These are phyloP conservation scores for Fusarium buxicola DNA, from an alignment of 2,329 filamentous ascomycete genomes.

Conservation along the genomic window DNA sequence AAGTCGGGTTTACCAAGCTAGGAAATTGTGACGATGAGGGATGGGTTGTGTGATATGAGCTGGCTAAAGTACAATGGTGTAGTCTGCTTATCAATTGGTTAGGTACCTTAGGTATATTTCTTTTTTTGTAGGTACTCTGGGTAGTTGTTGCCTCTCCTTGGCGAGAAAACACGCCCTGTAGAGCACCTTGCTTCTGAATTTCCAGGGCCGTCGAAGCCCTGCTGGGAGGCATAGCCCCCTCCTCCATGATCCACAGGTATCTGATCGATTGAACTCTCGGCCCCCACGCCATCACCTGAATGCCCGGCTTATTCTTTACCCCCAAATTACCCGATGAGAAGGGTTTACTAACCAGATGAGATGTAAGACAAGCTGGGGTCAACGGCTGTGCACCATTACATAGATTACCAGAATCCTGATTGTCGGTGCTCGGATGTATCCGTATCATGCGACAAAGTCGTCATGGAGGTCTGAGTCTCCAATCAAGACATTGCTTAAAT, in stretches of 20 bases:
- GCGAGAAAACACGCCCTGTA: neutral
- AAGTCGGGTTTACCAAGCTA: constrained; percentile 6
- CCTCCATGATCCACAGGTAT: neutral
- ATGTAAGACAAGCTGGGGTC: constrained; percentile 9
- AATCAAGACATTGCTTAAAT: constrained; percentile 12
- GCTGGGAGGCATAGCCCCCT: no score
- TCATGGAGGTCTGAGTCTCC: neutral
- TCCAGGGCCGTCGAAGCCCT: neutral
- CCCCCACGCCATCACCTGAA: no score
- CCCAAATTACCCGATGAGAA: constrained; percentile 6
- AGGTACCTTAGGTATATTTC: no score
- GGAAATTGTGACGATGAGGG: constrained; percentile 2
- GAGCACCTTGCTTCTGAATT: neutral
- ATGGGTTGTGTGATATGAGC: neutral
- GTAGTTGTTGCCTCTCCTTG: neutral
- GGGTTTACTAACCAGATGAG: constrained; percentile 1
- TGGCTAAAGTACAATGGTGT: neutral
- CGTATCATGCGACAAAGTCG: neutral
- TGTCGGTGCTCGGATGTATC: neutral
- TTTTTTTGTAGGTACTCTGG: neutral
- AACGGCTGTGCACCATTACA: no score
- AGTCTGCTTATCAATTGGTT: neutral
- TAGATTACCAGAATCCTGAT: neutral
- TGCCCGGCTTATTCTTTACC: no score
- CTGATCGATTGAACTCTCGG: no score